Evolutionary conservation across 345 rosid species (phyloP), one percentile per base, ranked within the genome.

Genomic region (Salix dunnii): DNA sequence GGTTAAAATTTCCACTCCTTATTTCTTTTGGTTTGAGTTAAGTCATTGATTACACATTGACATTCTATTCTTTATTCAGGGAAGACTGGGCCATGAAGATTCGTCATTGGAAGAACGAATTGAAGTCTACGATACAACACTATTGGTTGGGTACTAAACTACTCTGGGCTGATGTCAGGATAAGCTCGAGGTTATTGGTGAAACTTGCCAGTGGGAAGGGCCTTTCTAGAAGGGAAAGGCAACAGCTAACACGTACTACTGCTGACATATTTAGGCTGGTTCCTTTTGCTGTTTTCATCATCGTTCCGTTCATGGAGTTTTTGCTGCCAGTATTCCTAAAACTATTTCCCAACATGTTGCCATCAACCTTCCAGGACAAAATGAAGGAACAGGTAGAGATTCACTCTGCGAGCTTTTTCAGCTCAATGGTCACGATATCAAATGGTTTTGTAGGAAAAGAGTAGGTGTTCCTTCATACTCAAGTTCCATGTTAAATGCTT

Each of bases 261-360:
- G 97, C 98, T 31, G 98, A 93, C 83, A 93, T 93, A 74, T 93
- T 93, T 82, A 87, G 97, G 85, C 88, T 93, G 72, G 98, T 93
- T 79, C 98, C 98, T 68, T 84, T 93, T 81, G 97, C 97, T 16
- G 98, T 94, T 71, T 94, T 94, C 71, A 88, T 94, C 72, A 89
- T 94, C 64, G 99, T 94, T 77, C 99, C 97, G 31, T 92, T 94
- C 86, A 94, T 92, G 99, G 99, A 94, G 87, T 94, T 94, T 79
- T 88, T 94, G 87, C 89, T 94, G 55, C 99, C 99, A 0, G 97
- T 94, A 70, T 90, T 90, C 83, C 85, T 94, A 61, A 91, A 91
- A 84, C 61, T 92, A 70, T 94, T 94, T 75, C 99, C 99, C 71
- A 94, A 91, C 86, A 91, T 94, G 99, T 85, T 94, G 81, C 99